Evolutionary conservation across 352 stramenopile species (phyloP), one percentile per base, ranked within the genome.

Genomic region (Globisporangium lucens): DNA sequence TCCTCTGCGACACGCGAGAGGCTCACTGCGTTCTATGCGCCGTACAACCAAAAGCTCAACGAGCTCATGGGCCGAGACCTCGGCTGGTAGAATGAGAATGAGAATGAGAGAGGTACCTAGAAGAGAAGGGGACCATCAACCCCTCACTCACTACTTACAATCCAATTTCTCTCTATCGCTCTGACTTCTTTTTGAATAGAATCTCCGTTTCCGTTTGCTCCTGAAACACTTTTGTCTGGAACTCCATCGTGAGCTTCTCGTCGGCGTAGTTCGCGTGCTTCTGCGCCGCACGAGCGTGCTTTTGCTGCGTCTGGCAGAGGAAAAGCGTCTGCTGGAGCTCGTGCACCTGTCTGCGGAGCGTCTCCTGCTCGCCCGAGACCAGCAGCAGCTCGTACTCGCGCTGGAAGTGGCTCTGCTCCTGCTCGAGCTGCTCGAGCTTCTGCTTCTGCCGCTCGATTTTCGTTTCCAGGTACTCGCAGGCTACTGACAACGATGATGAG

Each of bases 31-130:
- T 96, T 95, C 66, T 95, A 95, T 66, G 78, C 78, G 20, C 89
- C 89, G 29, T 97, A 85, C 77, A 97, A 97, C 69, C 68, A 70
- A 29, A 93, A 91, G 66, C 77, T 97, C 41, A 83, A 85, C 58
- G 67, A 70, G 33, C 63, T 95, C 27, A 70, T 97, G 22, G 84
- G 80, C 22, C 76, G 83, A 41, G 65, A 90, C 22, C 70, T 92
- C 66, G 76, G 60, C 49, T 94, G 85, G 85, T 83, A 78, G 60
- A 64, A 24, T 24, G 6, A 46, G 22, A 62, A 43, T 56, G 15
- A 56, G 61, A 70, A 24, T 24, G n/a, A 59, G 20, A 52, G 41
- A 56, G 55, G 22, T 20, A 53, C 51, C 61, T 20, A 56, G 53
- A 27, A 49, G 41, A 24, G 15, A 51, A 3, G 17, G 17, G 2